Percentiles rank a stretch among this genome's conserved stretches.
Evolutionary conservation across 164 flowering plant species (phyloP).

Genomic region (Cinnamomum chago): DNA sequence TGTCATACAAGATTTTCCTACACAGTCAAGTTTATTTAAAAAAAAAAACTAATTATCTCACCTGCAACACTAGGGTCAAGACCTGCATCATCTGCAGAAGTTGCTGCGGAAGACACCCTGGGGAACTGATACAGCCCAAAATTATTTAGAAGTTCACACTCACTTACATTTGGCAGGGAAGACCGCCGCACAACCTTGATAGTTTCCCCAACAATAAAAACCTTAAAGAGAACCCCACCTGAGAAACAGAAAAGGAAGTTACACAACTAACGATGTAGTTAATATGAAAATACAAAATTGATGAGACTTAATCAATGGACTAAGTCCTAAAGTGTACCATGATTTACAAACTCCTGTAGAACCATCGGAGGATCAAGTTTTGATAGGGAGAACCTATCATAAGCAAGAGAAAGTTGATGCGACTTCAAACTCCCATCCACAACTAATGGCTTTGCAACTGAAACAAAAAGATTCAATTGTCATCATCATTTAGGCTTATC

Average conservation of each 20-base stretch:
- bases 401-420: slow-evolving; percentile 91
- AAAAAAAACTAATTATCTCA: slow-evolving; percentile 24
- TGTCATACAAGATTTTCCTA: neutral
- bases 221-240: slow-evolving; percentile 98
- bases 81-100: slow-evolving; percentile 95
- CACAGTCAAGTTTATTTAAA: neutral
- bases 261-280: neutral
- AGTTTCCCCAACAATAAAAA: slow-evolving; percentile 85
- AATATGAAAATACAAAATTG: neutral
- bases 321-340: slow-evolving; percentile 45
- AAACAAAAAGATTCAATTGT: slow-evolving; percentile 10
- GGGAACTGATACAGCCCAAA: slow-evolving; percentile 83
- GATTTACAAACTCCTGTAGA: slow-evolving; percentile 95
- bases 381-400: slow-evolving; percentile 67
- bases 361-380: slow-evolving; percentile 94
- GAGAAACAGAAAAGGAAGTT: neutral
- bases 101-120: slow-evolving; percentile 94
- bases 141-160: slow-evolving; percentile 46
- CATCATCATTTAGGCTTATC: too few relatives aligned
- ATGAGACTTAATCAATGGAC: neutral
- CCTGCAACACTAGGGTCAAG: slow-evolving; percentile 86
- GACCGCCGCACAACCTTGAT: slow-evolving; percentile 90
- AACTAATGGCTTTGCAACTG: slow-evolving; percentile 95
- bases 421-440: slow-evolving; percentile 83
- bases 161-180: slow-evolving; percentile 80